Conservation (phyloP, 495 filamentous ascomycete species). For the Aspergillus panamensis region DNA sequence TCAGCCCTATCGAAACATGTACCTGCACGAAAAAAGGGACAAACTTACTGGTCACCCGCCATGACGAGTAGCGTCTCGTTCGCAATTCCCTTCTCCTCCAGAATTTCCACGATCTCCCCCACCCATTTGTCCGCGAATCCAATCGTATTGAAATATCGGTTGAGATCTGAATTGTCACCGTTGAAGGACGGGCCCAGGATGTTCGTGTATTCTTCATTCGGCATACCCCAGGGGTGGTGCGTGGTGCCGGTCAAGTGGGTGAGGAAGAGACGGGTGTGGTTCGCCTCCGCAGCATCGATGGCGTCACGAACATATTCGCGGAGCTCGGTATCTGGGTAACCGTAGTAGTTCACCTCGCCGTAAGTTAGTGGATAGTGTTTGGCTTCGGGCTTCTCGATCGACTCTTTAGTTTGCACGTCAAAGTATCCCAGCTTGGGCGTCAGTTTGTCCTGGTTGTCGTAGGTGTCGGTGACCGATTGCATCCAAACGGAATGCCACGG, state of each 20-base stretch:
- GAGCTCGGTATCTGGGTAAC: slow-evolving; percentile 44
- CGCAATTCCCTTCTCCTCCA: slow-evolving; percentile 46
- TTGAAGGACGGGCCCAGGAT: slow-evolving; percentile 23
- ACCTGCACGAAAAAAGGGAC: not conserved
- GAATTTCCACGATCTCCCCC: slow-evolving; percentile 39
- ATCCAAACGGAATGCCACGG: slow-evolving; percentile 48
- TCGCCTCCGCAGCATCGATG: slow-evolving; percentile 41
- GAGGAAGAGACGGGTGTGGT: slow-evolving; percentile 45
- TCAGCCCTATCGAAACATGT: not conserved
- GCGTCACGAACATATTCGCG: slow-evolving; percentile 46
- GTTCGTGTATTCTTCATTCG: slow-evolving; percentile 33
- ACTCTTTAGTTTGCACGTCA: slow-evolving; percentile 40
- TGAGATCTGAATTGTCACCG: slow-evolving; percentile 31
- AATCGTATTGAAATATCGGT: slow-evolving; percentile 42
- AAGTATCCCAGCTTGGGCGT: slow-evolving; percentile 41
- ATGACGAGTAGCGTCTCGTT: slow-evolving; percentile 50
- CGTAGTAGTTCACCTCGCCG: slow-evolving; percentile 49
- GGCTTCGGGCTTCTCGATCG: slow-evolving; percentile 34
- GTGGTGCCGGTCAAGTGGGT: slow-evolving; percentile 49
- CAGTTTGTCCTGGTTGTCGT: slow-evolving; percentile 43
- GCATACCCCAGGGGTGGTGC: slow-evolving; percentile 47
- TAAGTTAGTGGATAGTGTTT: slow-evolving; percentile 37
- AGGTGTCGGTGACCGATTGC: slow-evolving; percentile 48
- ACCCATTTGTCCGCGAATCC: slow-evolving; percentile 46
- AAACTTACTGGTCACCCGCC: slow-evolving; percentile 43